Conservation (phyloP, 139 green algal genomes). For the Closterium sp. region DNA sequence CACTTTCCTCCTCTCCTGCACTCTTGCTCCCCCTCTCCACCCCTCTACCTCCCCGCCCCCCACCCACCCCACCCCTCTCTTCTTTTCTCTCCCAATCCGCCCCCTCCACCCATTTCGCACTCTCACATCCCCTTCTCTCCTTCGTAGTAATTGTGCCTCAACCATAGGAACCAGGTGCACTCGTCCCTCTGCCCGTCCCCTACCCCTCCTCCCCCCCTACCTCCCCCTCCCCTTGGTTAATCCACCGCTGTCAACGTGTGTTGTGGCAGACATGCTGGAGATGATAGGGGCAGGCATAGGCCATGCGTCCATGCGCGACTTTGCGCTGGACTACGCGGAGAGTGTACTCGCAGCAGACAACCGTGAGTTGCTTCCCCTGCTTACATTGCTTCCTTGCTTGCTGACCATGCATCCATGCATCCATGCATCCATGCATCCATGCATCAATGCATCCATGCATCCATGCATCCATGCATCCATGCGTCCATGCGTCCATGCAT, state of each 20-base stretch:
- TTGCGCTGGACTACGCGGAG: conserved; percentile 30
- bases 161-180: no score
- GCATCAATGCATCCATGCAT: neutral
- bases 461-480: conserved; percentile 1
- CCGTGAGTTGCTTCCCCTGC: conserved; percentile 12
- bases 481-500: conserved; percentile 1
- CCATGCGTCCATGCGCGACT: conserved; percentile 24
- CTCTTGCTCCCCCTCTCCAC: neutral
- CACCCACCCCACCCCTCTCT: no score
- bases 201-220: no score
- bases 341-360: conserved; percentile 13
- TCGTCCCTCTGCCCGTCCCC: no score
- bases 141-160: no score
- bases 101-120: no score
- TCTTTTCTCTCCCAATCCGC: no score
- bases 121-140: no score
- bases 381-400: neutral
- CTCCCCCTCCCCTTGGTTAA: no score
- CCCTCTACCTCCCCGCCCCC: no score
- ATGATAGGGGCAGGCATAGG: conserved; percentile 41
- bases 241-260: no score
- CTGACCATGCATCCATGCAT: neutral
- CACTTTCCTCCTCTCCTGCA: no score
- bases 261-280: conserved; percentile 35
- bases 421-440: neutral